phyloP scores from a whole-genome alignment of 179 eudicot species.

The Camellia oleifera region DNA sequence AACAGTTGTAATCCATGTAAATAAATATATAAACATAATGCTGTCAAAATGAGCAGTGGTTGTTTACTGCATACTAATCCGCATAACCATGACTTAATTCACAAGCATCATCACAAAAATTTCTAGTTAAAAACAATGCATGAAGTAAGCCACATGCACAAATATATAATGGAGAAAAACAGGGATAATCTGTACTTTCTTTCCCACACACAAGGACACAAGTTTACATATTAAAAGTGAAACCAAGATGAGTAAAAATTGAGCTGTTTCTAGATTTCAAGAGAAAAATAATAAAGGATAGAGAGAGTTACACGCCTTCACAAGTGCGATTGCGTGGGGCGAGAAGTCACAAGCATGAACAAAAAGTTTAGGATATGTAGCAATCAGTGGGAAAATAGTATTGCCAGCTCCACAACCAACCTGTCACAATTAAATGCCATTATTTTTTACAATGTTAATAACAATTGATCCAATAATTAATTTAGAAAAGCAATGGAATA shows the following conservation, averaged over 20 bases:
- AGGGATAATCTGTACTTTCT: no score
- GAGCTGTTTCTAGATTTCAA: neutral
- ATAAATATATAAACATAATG: neutral
- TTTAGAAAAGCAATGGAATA: neutral
- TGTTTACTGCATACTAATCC: neutral
- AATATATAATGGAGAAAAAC: neutral
- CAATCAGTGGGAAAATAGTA: conserved; percentile 72
- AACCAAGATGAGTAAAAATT: neutral
- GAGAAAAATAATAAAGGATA: neutral
- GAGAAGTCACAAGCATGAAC: conserved; percentile 93
- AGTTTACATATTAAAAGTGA: neutral
- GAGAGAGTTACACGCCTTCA: conserved; percentile 50
- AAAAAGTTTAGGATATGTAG: conserved; percentile 62
- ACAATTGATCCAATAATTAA: neutral
- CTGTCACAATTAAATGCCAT: conserved; percentile 27
- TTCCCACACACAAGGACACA: neutral
- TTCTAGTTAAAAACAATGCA: neutral
- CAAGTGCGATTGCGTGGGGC: conserved; percentile 58
- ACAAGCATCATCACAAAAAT: conserved; percentile 3
- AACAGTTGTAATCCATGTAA: neutral
- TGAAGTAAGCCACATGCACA: neutral
- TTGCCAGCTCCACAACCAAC: conserved; percentile 96
- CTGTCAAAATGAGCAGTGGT: neutral
- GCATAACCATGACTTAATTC: neutral
- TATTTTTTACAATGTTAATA: neutral